A percentile compares a stretch with the other conserved stretches of the same genome.
phyloP scores from a whole-genome alignment of 352 stramenopile species.

The Phytophthora crassamura region DNA sequence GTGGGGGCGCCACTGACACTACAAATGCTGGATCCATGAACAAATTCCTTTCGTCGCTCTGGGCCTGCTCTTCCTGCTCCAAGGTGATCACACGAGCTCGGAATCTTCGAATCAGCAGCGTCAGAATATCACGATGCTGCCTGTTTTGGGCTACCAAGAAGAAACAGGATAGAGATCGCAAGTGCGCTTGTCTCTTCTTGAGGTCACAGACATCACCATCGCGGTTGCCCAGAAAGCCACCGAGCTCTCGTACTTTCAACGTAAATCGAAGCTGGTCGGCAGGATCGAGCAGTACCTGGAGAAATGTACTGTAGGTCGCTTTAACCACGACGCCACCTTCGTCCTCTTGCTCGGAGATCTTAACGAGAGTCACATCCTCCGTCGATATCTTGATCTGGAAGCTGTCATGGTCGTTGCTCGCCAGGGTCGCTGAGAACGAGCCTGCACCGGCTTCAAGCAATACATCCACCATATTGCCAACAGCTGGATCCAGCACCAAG shows the following conservation, averaged over 20 bases:
- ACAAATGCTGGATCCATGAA: conserved; percentile 77
- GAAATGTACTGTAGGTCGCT: conserved; percentile 55
- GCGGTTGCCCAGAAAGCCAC: conserved; percentile 70
- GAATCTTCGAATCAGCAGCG: conserved; percentile 78
- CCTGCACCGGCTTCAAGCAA: conserved; percentile 71
- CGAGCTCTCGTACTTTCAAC: conserved; percentile 81
- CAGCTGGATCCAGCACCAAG: conserved; percentile 63
- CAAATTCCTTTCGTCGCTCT: conserved; percentile 67
- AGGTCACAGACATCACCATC: conserved; percentile 68
- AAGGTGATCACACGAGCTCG: conserved; percentile 49
- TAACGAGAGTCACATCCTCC: conserved; percentile 60
- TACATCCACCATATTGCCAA: conserved; percentile 76
- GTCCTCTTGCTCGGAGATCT: conserved; percentile 77
- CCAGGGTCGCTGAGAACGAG: conserved; percentile 81
- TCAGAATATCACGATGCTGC: conserved; percentile 81
- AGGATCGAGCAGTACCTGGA: conserved; percentile 80
- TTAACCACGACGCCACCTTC: conserved; percentile 70
- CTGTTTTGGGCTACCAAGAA: conserved; percentile 80
- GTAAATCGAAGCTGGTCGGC: conserved; percentile 70
- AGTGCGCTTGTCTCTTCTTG: conserved; percentile 45
- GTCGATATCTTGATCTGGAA: conserved; percentile 83
- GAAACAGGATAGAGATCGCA: conserved; percentile 70
- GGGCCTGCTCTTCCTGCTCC: conserved; percentile 65
- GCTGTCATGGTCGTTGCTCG: conserved; percentile 80
- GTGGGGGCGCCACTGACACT: conserved; percentile 4